phyloP scores from a whole-genome alignment of 2,329 filamentous ascomycete species.

The Sclerotinia borealis region DNA sequence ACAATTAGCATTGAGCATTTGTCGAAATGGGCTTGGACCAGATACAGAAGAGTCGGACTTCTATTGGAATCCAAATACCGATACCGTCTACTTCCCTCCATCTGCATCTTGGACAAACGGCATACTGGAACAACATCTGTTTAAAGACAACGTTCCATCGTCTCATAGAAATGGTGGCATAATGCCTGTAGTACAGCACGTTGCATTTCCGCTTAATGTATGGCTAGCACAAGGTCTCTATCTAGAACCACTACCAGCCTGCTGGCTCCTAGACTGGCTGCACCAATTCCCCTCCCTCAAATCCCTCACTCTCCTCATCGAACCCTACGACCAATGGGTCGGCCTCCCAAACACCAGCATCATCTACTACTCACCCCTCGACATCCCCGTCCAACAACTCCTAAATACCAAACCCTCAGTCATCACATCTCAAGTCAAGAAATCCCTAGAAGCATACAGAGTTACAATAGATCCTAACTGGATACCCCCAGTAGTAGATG shows the following conservation, averaged over 20 bases:
- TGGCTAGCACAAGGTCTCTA: neutral
- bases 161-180: neutral
- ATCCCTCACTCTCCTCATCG: neutral
- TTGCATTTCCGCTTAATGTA: neutral
- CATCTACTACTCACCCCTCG: neutral
- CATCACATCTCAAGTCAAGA: neutral
- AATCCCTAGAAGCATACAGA: neutral
- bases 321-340: neutral
- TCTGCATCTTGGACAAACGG: neutral
- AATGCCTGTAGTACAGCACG: neutral
- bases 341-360: neutral
- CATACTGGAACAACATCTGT: neutral
- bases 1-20: neutral
- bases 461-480: neutral
- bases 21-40: neutral
- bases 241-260: neutral
- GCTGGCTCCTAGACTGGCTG: neutral
- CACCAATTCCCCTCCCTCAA: neutral
- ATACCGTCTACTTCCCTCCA: slow-evolving; percentile 2
- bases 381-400: neutral
- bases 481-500: neutral
- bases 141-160: neutral
- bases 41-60: neutral
- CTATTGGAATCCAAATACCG: slow-evolving; percentile 4
- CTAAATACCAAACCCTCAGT: neutral